Evolutionary conservation across 208 protist genomes (phyloP), one percentile per base, ranked within the genome.

Genomic region (Strigomonas galati): DNA sequence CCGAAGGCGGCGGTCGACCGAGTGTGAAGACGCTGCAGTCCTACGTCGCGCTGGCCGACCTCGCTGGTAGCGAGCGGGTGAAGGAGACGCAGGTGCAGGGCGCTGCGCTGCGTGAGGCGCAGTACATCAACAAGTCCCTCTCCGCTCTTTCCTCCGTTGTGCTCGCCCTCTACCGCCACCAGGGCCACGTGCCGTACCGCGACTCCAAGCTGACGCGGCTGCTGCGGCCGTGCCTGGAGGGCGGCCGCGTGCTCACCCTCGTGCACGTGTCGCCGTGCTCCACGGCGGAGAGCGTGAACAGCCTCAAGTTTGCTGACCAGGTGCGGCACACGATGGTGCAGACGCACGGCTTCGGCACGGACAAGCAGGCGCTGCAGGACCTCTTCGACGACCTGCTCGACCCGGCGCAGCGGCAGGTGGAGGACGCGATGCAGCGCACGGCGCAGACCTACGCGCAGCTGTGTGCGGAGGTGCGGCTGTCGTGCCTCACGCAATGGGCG

Each of bases 1-100:
- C 60, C 48, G 37, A 69, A 46, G 30, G 44, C 40, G 28, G 48
- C 48, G 51, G 24, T 23, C 32, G 19, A 26, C 60, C 31, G 62
- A 76, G 55, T 72, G 66, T 28, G 9, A 46, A 46, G 40, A 46
- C 40, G 19, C 61, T 89, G 44, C 74, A 76, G 51, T 96, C 91
- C 15, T 93, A 87, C 64, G 84, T 94, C 40, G 85, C 85, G 21
- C 80, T 99, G 66, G 98, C 99, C 7, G 98, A 99, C 79, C 82
- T 99, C 6, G 98, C 98, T 0, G 98, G 98, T 12, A 97, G 92
- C 28, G 98, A 99, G 85, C 89, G 97, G 30, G 74, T 91, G 19
- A 87, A 92, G 52, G 79, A 97, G 59, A 98, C 97, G 12, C 81
- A 91, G 67, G 89, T 92, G 27, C 82, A 89, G 58, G 89, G 90